phyloP scores from a whole-genome alignment of 805 yeast genomes.

The Kurtzmaniella fragi region DNA sequence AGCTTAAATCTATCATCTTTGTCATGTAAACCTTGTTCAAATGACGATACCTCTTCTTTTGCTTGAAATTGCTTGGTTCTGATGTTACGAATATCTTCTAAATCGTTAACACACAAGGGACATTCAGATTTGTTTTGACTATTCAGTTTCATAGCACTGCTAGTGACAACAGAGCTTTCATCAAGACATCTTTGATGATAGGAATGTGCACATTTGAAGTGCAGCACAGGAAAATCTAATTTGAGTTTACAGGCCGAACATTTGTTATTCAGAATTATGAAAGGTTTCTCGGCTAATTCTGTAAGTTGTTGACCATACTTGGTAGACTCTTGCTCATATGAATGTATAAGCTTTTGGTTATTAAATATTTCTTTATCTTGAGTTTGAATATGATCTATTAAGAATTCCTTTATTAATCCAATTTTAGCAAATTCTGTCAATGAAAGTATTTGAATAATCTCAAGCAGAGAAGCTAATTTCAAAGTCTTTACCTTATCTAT shows the following conservation, averaged over 20 bases:
- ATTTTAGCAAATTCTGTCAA: slow-evolving; percentile 59
- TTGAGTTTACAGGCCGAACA: slow-evolving; percentile 64
- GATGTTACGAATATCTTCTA: slow-evolving; percentile 59
- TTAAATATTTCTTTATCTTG: slow-evolving; percentile 64
- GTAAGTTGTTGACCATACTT: slow-evolving; percentile 51
- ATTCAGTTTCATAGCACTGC: not conserved
- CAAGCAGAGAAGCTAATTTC: slow-evolving; percentile 65
- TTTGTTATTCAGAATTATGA: slow-evolving; percentile 52
- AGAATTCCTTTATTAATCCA: slow-evolving; percentile 66
- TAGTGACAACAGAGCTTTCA: slow-evolving; percentile 32
- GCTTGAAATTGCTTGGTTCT: slow-evolving; percentile 56
- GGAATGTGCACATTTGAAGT: slow-evolving; percentile 82
- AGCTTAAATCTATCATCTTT: slow-evolving; percentile 65
- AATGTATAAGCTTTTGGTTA: slow-evolving; percentile 58
- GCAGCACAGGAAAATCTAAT: slow-evolving; percentile 74
- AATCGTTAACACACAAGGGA: slow-evolving; percentile 71
- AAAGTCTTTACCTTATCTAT: slow-evolving; percentile 48
- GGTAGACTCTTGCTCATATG: slow-evolving; percentile 63
- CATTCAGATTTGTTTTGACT: slow-evolving; percentile 38
- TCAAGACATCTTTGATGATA: slow-evolving; percentile 78
- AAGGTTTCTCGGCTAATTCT: slow-evolving; percentile 41
- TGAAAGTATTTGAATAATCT: slow-evolving; percentile 66
- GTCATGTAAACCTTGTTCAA: slow-evolving; percentile 51
- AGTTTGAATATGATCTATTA: slow-evolving; percentile 54
- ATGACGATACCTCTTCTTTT: slow-evolving; percentile 58